phyloP scores from a whole-genome alignment of 768 basidiomycete genomes.

The Boletus eberwhitei region DNA sequence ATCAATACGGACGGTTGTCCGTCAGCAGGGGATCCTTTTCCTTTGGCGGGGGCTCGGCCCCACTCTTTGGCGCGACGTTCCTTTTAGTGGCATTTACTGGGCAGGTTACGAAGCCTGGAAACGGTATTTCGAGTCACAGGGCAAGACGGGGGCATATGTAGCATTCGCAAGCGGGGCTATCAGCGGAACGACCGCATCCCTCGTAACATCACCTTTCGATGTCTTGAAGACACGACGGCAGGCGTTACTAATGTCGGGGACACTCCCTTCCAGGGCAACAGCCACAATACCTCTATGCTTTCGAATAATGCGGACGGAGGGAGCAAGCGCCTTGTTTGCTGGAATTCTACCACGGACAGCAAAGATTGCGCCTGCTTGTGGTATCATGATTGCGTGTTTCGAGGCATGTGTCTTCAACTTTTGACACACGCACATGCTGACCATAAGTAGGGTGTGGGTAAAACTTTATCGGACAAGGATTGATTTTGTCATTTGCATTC shows the following conservation, averaged over 20 bases:
- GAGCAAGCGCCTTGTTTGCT: conserved; percentile 71
- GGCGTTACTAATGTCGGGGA: conserved; percentile 65
- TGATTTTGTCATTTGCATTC: conserved; percentile 3
- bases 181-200: conserved; percentile 82
- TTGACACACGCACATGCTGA: conserved; percentile 14
- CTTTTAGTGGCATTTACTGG: conserved; percentile 98
- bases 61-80: conserved; percentile 95
- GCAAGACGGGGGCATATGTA: conserved; percentile 57
- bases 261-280: conserved; percentile 37
- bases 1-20: conserved; percentile 59
- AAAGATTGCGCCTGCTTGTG: conserved; percentile 97
- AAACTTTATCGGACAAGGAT: conserved; percentile 41
- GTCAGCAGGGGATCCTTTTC: conserved; percentile 58
- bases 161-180: conserved; percentile 89
- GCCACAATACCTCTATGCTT: conserved; percentile 62
- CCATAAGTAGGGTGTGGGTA: conserved; percentile 53
- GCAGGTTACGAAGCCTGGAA: conserved; percentile 89
- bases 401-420: conserved; percentile 52
- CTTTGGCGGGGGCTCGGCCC: conserved; percentile 92
- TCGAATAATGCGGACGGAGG: conserved; percentile 77
- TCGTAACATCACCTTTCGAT: conserved; percentile 93
- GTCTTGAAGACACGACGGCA: conserved; percentile 95
- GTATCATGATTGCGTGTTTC: conserved; percentile 96
- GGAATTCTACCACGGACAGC: conserved; percentile 85
- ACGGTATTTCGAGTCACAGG: conserved; percentile 49